A percentile compares a stretch with the other conserved stretches of the same genome.
Evolutionary conservation across 2,329 filamentous ascomycete species (phyloP).

Genomic region (Orbilia brochopaga): DNA sequence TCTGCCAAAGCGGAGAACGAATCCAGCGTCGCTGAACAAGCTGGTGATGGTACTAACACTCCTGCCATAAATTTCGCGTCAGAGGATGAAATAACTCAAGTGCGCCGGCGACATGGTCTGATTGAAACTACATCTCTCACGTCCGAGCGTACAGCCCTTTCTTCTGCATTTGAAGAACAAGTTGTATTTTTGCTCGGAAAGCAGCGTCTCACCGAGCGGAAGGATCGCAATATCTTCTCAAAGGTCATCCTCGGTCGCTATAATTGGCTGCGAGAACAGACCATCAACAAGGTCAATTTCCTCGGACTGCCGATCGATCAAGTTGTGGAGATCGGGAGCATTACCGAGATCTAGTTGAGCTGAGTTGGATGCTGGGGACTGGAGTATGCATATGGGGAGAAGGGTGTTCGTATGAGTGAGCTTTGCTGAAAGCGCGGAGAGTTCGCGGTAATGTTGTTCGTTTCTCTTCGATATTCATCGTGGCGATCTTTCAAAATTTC

Average conservation of each 20-base stretch:
- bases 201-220: slow-evolving; percentile 31
- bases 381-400: no score
- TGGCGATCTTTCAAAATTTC: no score
- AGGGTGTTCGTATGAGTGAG: no score
- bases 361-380: no score
- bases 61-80: slow-evolving; percentile 10
- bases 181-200: slow-evolving; percentile 46
- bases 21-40: background rate
- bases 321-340: slow-evolving; percentile 72
- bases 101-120: slow-evolving; percentile 23
- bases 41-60: background rate
- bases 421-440: no score
- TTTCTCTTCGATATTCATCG: no score
- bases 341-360: slow-evolving; percentile 70
- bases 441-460: no score
- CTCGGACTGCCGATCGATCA: slow-evolving; percentile 64
- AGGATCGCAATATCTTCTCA: slow-evolving; percentile 20
- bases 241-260: slow-evolving; percentile 21
- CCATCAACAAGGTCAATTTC: slow-evolving; percentile 46
- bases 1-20: slow-evolving; percentile 35
- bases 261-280: slow-evolving; percentile 42
- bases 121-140: slow-evolving; percentile 14
- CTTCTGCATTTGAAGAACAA: slow-evolving; percentile 44
- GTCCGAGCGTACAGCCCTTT: slow-evolving; percentile 28
- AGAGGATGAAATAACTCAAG: slow-evolving; percentile 15